phyloP scores from a whole-genome alignment of 73 alveolate genomes.

The Paramecium biaurelia region DNA sequence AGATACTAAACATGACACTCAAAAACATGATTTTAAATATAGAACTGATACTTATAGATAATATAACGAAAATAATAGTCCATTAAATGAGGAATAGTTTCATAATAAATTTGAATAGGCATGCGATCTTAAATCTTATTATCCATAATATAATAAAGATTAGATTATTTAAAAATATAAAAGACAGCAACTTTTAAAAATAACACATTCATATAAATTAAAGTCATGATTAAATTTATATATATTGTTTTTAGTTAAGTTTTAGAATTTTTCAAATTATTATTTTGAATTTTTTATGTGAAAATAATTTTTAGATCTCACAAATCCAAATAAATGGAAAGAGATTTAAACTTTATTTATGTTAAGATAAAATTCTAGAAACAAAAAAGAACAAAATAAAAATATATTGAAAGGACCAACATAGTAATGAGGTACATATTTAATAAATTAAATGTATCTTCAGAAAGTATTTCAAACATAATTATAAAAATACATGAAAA shows the following conservation, averaged over 20 bases:
- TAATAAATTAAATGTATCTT: no score
- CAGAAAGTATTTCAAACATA: no score
- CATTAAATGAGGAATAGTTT: background rate
- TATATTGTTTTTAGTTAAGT: background rate
- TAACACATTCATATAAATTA: background rate
- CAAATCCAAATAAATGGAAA: background rate
- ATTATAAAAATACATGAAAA: no score
- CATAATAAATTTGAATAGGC: background rate
- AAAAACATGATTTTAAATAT: background rate
- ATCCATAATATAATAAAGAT: slow-evolving; percentile 6
- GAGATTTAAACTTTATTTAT: no score
- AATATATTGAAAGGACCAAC: no score
- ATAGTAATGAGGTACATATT: no score
- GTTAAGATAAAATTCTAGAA: no score
- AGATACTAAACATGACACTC: background rate
- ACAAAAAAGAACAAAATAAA: no score
- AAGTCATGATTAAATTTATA: background rate
- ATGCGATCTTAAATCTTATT: background rate
- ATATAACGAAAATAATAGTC: background rate
- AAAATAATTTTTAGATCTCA: no score
- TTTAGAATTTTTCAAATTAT: no score
- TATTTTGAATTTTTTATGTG: no score
- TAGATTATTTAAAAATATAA: background rate
- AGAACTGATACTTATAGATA: background rate
- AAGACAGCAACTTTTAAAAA: background rate